A percentile compares a stretch with the other conserved stretches of the same genome.
Evolutionary conservation across 1,284 basidiomycete genomes (phyloP).

Genomic region (Microbotryum silenes-acaulis): DNA sequence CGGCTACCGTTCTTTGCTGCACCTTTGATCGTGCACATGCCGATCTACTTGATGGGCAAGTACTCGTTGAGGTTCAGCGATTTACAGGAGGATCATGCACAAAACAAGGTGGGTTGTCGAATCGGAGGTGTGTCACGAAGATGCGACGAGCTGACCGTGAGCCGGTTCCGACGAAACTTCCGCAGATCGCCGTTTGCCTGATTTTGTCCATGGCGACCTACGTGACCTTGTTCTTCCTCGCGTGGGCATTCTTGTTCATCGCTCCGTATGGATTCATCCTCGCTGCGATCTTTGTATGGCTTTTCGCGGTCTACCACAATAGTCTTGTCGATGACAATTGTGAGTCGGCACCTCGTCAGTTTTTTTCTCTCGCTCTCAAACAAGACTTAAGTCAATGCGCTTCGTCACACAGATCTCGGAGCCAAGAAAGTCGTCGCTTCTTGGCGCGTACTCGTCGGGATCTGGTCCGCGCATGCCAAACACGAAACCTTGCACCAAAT

Average conservation of each 20-base stretch:
- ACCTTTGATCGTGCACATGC: constrained; percentile 70
- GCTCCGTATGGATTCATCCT: constrained; percentile 44
- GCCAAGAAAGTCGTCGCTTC: constrained; percentile 70
- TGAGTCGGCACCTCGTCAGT: constrained; percentile 1
- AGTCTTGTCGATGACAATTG: constrained; percentile 61
- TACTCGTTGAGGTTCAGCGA: constrained; percentile 47
- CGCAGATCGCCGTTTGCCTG: constrained; percentile 77
- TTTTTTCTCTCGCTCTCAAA: too few species aligned
- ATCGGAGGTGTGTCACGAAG: too few species aligned
- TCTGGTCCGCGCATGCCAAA: constrained; percentile 65
- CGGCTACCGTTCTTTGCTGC: constrained; percentile 69
- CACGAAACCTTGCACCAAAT: constrained; percentile 14
- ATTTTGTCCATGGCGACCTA: constrained; percentile 67
- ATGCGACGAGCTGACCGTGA: too few species aligned
- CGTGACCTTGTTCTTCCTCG: constrained; percentile 66
- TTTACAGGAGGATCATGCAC: constrained; percentile 68
- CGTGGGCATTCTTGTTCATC: constrained; percentile 71
- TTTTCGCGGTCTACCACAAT: constrained; percentile 72
- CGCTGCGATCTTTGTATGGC: constrained; percentile 49
- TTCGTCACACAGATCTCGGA: constrained; percentile 22
- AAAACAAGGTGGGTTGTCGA: constrained; percentile 58
- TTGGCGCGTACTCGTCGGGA: constrained; percentile 81
- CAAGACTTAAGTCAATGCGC: too few species aligned
- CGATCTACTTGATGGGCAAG: constrained; percentile 67
- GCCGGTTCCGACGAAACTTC: neutral